Evolutionary conservation across 345 rosid species (phyloP).

Genomic region (Eucalyptus polybractea): DNA sequence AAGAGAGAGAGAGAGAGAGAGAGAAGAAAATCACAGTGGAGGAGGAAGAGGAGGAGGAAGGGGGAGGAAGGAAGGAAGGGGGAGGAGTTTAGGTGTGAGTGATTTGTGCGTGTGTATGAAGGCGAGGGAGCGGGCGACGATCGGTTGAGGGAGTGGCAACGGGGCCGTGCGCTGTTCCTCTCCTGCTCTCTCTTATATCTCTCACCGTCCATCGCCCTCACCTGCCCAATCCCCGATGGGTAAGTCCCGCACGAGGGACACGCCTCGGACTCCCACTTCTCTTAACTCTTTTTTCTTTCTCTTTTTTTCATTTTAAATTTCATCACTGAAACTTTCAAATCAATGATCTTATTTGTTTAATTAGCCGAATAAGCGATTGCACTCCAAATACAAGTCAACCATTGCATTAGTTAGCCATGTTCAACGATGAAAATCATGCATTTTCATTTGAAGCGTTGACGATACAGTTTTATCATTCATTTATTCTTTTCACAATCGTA

Average conservation of each 20-base stretch:
- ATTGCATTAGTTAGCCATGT: not conserved
- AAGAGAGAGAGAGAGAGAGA: not conserved
- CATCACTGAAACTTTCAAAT: not conserved
- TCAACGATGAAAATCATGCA: not conserved
- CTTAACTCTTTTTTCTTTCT: fast-evolving
- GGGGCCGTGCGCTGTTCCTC: not conserved
- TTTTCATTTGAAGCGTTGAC: fast-evolving
- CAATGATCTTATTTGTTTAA: not conserved
- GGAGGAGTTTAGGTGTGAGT: not conserved
- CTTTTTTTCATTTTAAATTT: not conserved
- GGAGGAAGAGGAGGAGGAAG: not conserved
- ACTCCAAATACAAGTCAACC: not conserved
- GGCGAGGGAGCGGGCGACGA: not conserved
- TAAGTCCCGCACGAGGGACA: not conserved
- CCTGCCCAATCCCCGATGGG: not conserved
- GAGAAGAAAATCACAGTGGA: not conserved
- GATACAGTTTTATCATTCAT: fast-evolving
- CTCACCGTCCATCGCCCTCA: not conserved
- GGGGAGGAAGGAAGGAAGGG: not conserved
- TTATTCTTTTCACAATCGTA: not conserved
- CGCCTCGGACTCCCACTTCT: not conserved
- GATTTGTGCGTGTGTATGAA: not conserved
- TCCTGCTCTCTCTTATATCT: not conserved
- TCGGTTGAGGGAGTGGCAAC: not conserved
- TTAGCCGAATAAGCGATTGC: not conserved